These are phyloP conservation scores for Claviceps pusilla DNA, from an alignment of 2,329 filamentous ascomycete genomes.

Conservation along the genomic window DNA sequence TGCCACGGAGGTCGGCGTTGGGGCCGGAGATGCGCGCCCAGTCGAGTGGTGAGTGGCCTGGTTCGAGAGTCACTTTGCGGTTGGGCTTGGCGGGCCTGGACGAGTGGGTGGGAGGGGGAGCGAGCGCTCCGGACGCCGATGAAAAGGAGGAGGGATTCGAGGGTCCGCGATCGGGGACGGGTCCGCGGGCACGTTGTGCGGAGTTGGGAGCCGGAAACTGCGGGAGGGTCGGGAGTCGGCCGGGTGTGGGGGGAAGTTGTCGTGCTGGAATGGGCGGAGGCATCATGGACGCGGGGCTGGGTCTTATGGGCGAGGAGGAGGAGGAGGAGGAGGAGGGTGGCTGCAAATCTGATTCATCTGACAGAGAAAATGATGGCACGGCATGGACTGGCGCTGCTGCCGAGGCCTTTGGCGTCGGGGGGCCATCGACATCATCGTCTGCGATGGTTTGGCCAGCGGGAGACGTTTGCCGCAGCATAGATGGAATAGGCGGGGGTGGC, in stretches of 20 bases:
- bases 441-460: conserved; percentile 5
- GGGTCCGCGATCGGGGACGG: conserved; percentile 26
- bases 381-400: conserved; percentile 11
- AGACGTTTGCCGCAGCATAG: conserved; percentile 12
- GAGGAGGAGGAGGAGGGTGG: conserved; percentile 2
- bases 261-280: conserved; percentile 15
- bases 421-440: conserved; percentile 20
- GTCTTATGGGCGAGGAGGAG: not conserved
- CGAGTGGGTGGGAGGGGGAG: conserved; percentile 40
- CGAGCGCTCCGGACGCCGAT: conserved; percentile 27
- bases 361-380: conserved; percentile 33
- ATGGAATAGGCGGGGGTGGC: conserved; percentile 22
- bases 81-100: conserved; percentile 39
- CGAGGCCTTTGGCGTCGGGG: conserved; percentile 38
- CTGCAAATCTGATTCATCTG: conserved; percentile 5
- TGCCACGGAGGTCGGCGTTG: conserved; percentile 49
- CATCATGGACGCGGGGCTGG: conserved; percentile 6
- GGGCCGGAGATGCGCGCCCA: conserved; percentile 70
- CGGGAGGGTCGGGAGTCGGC: conserved; percentile 20
- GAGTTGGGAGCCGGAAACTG: conserved; percentile 38
- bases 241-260: conserved; percentile 15
- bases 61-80: conserved; percentile 65
- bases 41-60: conserved; percentile 87
- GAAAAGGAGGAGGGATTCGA: conserved; percentile 6
- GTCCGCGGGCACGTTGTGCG: conserved; percentile 31